Evolutionary conservation across 768 basidiomycete species (phyloP), one percentile per base, ranked within the genome.

Genomic region (Agrocybe pediades): DNA sequence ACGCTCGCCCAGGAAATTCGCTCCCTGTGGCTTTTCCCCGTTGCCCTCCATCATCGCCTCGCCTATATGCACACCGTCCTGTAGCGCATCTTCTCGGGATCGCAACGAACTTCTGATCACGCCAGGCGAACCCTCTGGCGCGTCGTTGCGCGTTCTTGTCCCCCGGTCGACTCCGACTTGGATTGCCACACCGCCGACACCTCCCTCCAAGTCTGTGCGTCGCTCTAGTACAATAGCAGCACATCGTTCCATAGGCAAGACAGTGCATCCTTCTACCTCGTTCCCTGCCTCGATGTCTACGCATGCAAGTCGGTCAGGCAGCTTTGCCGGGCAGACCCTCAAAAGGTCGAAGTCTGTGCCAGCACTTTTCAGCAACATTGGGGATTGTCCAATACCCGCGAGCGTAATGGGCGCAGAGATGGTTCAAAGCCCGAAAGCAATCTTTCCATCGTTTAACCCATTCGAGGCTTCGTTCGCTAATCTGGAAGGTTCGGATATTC

Each of bases 11-110:
- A 60, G 60, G 50, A 62, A 56, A 40, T 58, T 71, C 50, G 61
- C 60, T 43, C 66, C 73, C 58, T 70, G 67, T 57, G 71, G 68
- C 29, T 79, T 80, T 59, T 62, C 74, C 21, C 78, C 82, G 41
- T 74, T 85, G 46, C 79, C 85, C 8, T 76, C 84, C 36, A 85
- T 85, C 55, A 71, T 74, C 50, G 82, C 83, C 20, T 86, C 85
- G 3, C 84, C 84, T n/a, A 60, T 81, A 47, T 77, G 74, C 65
- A 80, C 82, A 4, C 80, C 84, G 6, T 72, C 74, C 8, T 55
- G 72, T 19, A 73, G 69, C 41, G 59, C 63, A 24, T 71, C 72
- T 45, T 65, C 64, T 9, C 63, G 56, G 56, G 54, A 59, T 17
- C 46, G 56, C 15, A 49, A 46, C 45, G 49, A 55, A 59, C 52